Evolutionary conservation across 345 rosid genomes (phyloP).

Genomic region (Eucalyptus sideroxylon): DNA sequence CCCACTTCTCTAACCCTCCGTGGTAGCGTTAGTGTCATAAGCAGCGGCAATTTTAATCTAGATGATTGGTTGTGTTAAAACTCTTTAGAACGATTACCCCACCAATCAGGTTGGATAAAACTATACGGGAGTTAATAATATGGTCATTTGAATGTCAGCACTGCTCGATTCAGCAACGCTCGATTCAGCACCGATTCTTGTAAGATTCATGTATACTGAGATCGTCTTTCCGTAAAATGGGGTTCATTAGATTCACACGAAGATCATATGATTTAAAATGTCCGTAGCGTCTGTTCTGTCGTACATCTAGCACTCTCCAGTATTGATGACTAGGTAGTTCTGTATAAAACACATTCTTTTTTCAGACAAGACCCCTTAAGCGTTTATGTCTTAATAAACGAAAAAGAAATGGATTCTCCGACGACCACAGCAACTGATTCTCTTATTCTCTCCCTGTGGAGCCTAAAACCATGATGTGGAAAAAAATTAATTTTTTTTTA

Average conservation of each 20-base stretch:
- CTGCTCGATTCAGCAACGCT: not conserved
- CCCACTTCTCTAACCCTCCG: not conserved
- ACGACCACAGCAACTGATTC: no score
- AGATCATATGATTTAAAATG: not conserved
- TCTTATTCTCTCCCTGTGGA: no score
- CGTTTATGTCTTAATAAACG: no score
- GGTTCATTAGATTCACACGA: not conserved
- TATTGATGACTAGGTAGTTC: not conserved
- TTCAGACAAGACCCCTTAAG: no score
- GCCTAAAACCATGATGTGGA: not conserved
- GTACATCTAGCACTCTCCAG: not conserved
- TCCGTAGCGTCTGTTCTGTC: not conserved
- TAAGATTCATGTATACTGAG: not conserved
- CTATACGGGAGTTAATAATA: not conserved
- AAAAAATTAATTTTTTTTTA: no score
- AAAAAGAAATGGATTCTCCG: no score
- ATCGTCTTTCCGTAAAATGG: not conserved
- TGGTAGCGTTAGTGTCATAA: not conserved
- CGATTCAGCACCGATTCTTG: not conserved
- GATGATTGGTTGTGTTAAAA: not conserved
- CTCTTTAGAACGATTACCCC: not conserved
- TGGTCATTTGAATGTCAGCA: not conserved
- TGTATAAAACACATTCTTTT: not conserved
- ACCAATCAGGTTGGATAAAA: not conserved
- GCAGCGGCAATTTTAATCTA: not conserved